A percentile compares a stretch with the other conserved stretches of the same genome.
Evolutionary conservation across 2,329 filamentous ascomycete genomes (phyloP).

Genomic region (Sarocladium oryzae): DNA sequence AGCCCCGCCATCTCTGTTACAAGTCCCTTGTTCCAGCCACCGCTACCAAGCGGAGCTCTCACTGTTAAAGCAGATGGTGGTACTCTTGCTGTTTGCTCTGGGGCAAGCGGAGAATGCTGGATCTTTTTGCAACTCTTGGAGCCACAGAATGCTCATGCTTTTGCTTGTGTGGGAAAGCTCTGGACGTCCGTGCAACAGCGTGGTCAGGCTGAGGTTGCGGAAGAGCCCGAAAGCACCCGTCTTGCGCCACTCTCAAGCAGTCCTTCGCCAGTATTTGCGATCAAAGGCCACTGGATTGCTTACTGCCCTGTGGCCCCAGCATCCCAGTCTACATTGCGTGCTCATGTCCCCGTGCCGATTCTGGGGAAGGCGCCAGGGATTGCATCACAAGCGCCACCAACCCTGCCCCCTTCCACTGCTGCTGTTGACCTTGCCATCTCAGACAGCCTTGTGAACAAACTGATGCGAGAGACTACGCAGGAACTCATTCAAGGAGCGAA

Average conservation of each 20-base stretch:
- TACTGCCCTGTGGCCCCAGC: conserved; percentile 69
- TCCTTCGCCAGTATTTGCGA: conserved; percentile 60
- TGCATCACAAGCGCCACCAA: conserved; percentile 58
- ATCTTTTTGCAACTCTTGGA: conserved; percentile 53
- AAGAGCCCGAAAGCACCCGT: conserved; percentile 38
- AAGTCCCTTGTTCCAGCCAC: conserved; percentile 60
- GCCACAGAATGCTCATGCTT: conserved; percentile 37
- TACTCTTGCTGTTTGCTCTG: conserved; percentile 69
- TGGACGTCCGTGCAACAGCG: conserved; percentile 79
- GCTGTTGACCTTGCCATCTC: conserved; percentile 66
- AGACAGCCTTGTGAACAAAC: conserved; percentile 66
- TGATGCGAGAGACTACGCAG: conserved; percentile 74
- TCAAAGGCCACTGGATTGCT: conserved; percentile 70
- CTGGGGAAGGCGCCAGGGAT: conserved; percentile 50
- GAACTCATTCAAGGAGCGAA: conserved; percentile 68
- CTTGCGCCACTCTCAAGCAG: conserved; percentile 32
- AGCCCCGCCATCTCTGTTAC: conserved; percentile 47
- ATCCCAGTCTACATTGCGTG: conserved; percentile 63
- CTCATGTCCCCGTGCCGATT: conserved; percentile 51
- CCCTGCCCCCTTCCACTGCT: conserved; percentile 59
- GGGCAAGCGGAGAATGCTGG: conserved; percentile 80
- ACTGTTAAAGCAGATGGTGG: conserved; percentile 66
- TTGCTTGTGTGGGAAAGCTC: conserved; percentile 73
- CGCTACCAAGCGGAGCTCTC: conserved; percentile 65
- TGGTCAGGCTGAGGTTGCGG: conserved; percentile 38